These are phyloP conservation scores for Beverwykella pulmonaria DNA, from an alignment of 495 filamentous ascomycete genomes.

Conservation along the genomic window DNA sequence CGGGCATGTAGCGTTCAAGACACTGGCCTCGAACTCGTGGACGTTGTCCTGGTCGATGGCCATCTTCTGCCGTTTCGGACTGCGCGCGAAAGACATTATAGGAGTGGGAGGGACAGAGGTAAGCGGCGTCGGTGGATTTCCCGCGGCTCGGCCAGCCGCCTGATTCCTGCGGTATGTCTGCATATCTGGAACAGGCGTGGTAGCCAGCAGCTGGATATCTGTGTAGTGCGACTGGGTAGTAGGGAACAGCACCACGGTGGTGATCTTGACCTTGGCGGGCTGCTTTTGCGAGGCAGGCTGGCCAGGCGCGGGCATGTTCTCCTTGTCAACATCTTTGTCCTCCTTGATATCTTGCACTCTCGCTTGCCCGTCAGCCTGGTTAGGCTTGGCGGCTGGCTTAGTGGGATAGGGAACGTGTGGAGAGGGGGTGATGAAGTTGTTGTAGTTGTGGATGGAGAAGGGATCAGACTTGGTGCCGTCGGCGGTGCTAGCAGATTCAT, in stretches of 20 bases:
- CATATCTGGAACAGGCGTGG: conserved; percentile 63
- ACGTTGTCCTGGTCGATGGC: conserved; percentile 72
- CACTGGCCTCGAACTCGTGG: conserved; percentile 70
- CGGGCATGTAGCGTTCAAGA: conserved; percentile 69
- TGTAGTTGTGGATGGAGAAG: conserved; percentile 90
- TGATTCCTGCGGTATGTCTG: conserved; percentile 43
- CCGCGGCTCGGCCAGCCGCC: conserved; percentile 44
- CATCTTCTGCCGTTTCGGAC: conserved; percentile 65
- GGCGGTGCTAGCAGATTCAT: conserved; percentile 50
- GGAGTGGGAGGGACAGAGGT: conserved; percentile 64
- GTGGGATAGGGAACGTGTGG: conserved; percentile 79
- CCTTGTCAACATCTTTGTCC: conserved; percentile 47
- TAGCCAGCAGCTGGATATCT: conserved; percentile 75
- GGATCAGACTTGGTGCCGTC: conserved; percentile 63
- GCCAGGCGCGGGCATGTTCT: conserved; percentile 57
- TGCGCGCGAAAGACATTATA: conserved; percentile 58
- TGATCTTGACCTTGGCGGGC: conserved; percentile 57
- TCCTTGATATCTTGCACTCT: conserved; percentile 42
- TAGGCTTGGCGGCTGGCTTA: conserved; percentile 46
- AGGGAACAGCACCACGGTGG: conserved; percentile 83
- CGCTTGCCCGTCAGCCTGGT: conserved; percentile 42
- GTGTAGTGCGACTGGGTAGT: conserved; percentile 71
- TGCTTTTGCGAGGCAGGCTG: conserved; percentile 54
- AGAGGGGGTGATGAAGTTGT: conserved; percentile 82
- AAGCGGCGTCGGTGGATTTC: conserved; percentile 68